Evolutionary conservation across 768 basidiomycete genomes (phyloP), one percentile per base, ranked within the genome.

Genomic region (Piloderma croceum): DNA sequence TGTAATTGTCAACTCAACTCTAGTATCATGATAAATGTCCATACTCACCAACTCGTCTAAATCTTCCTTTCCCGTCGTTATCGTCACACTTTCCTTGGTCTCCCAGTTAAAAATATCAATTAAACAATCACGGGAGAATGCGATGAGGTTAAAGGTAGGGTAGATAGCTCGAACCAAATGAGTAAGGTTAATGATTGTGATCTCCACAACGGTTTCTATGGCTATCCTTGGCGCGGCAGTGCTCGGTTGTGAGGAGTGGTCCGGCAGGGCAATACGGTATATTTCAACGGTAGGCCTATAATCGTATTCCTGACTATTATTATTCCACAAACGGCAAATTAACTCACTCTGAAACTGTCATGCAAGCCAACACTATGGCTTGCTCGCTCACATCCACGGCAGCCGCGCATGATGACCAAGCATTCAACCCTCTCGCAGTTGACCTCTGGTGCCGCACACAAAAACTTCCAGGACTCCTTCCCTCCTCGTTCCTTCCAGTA

Each of bases 91-190:
- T 17, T 37, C 43, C 3, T 41, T 48, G 1, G 59, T 51, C 3
- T 51, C 47, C 68, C 70, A 73, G 31, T 66, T 57, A n/a, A 72
- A 15, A 24, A 75, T 33, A 27, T 65, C 59, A 18, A 75, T 50
- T 4, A 45, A 42, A 15, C 53, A 52, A 5, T 59, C 50, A 15
- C 47, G 56, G 0, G 60, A 59, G 34, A 67, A 53, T 4, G 63
- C 58, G 21, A 65, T 47, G 19, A 65, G 54, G n/a, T 59, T 45
- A 5, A 51, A 46, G 7, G 24, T 17, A 0, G 63, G 57, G 6
- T 69, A 59, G 27, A 77, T 57, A 22, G 61, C 52, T 41, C 60
- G 58, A n/a, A 70, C 50, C 2, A 53, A 32, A 36, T 64, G 54
- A 4, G 58, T 45, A 2, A 51, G 13, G 32, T 24, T 27, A 18